Percentiles rank a stretch among this genome's conserved stretches.
Conservation (phyloP, 257 asterid species). For the Cynanchum wilfordii region DNA sequence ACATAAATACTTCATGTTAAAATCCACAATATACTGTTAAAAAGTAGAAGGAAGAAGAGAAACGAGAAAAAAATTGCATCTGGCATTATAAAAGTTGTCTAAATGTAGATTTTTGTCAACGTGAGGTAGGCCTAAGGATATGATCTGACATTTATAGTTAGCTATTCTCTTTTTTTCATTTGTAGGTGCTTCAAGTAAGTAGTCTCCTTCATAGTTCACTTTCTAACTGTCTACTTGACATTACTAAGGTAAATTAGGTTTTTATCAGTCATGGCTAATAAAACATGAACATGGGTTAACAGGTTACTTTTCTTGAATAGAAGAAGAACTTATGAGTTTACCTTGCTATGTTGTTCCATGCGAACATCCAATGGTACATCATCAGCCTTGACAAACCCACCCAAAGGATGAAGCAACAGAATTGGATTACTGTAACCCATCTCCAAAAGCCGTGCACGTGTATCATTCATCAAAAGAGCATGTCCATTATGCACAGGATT, state of each 20-base stretch:
- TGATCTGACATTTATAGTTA: background rate
- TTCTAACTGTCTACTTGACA: no score
- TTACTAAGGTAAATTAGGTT: background rate
- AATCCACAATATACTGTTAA: background rate
- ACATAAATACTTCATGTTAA: background rate
- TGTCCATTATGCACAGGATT: conserved; percentile 89
- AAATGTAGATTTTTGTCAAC: background rate
- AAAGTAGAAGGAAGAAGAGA: background rate
- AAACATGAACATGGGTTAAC: background rate
- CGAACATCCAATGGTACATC: conserved; percentile 86
- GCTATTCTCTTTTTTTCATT: background rate
- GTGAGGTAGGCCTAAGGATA: background rate
- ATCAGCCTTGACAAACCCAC: conserved; percentile 81
- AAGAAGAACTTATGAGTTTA: conserved; percentile 17
- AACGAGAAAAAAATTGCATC: background rate
- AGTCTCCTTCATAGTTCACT: background rate
- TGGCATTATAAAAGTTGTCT: background rate
- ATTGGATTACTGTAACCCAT: conserved; percentile 80
- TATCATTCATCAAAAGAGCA: conserved; percentile 81
- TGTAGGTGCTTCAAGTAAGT: background rate
- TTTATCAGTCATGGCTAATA: background rate
- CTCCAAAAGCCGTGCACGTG: conserved; percentile 65
- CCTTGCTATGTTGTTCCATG: conserved; percentile 94
- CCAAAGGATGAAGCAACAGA: conserved; percentile 85
- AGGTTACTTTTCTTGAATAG: background rate